phyloP scores from a whole-genome alignment of 139 green algal genomes.

The Chlorella vulgaris region DNA sequence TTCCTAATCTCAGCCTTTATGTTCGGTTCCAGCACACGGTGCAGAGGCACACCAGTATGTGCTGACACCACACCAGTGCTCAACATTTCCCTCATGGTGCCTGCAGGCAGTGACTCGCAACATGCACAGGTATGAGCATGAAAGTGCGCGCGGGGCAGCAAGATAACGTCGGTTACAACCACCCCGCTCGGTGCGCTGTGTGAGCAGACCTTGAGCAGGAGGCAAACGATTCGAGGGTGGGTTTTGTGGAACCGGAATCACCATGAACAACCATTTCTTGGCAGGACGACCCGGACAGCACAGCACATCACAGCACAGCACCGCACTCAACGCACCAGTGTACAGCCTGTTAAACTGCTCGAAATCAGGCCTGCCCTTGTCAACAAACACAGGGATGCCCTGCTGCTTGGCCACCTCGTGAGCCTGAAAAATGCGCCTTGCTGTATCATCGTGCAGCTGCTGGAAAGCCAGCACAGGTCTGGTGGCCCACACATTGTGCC shows the following conservation, averaged over 20 bases:
- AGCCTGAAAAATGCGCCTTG: background rate
- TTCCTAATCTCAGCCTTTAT: background rate
- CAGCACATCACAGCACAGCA: no score
- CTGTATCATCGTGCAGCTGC: background rate
- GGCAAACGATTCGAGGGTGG: no score
- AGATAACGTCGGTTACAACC: no score
- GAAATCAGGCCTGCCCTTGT: background rate
- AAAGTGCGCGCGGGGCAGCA: no score
- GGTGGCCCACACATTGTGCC: background rate
- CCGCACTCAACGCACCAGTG: no score
- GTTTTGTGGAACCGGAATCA: background rate
- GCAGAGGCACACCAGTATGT: conserved; percentile 6
- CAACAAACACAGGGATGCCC: background rate
- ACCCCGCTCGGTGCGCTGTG: no score
- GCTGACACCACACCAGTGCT: background rate
- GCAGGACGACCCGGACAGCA: no score
- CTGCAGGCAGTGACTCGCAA: background rate
- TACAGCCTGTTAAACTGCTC: background rate
- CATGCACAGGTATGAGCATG: no score
- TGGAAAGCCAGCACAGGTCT: background rate
- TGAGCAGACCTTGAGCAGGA: no score
- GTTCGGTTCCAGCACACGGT: background rate
- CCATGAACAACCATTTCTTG: background rate
- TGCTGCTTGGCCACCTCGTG: background rate
- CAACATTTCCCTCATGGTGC: conserved; percentile 16